Percentiles rank a stretch among this genome's conserved stretches.
These are phyloP conservation scores for Alopecurus myosuroides DNA, from an alignment of 176 grass and related monocot genomes.

Conservation along the genomic window DNA sequence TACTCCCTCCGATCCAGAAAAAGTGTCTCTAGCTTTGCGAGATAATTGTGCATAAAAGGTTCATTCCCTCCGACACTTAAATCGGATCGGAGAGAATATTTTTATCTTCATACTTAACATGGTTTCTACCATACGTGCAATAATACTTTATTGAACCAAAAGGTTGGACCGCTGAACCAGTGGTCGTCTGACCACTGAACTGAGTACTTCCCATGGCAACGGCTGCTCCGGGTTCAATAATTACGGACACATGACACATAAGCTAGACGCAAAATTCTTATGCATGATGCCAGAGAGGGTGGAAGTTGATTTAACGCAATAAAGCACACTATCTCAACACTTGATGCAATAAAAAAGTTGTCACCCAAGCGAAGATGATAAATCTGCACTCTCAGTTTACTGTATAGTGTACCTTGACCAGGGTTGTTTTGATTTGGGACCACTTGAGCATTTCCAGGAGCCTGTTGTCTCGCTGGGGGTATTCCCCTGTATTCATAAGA, in stretches of 20 bases:
- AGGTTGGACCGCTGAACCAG: neutral
- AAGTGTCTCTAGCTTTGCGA: no score
- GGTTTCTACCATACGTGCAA: neutral
- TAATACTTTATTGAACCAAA: neutral
- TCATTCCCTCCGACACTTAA: no score
- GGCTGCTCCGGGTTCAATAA: neutral
- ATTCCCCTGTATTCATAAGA: no score
- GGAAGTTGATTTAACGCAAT: neutral
- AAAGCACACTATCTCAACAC: neutral
- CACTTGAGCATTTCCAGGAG: neutral
- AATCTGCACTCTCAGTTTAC: neutral
- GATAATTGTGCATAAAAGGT: no score
- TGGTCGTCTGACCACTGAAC: neutral
- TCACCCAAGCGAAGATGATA: neutral
- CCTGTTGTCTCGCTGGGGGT: neutral
- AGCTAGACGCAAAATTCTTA: neutral
- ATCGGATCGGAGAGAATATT: slow-evolving; percentile 12
- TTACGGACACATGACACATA: neutral
- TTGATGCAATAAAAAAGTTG: neutral
- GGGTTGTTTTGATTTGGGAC: neutral
- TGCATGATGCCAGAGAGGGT: neutral
- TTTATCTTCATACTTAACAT: neutral
- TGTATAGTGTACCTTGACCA: neutral
- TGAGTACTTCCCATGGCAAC: no score
- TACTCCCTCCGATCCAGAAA: no score